These are phyloP conservation scores for Apiospora phragmitis DNA, from an alignment of 2,329 filamentous ascomycete species.

Conservation along the genomic window DNA sequence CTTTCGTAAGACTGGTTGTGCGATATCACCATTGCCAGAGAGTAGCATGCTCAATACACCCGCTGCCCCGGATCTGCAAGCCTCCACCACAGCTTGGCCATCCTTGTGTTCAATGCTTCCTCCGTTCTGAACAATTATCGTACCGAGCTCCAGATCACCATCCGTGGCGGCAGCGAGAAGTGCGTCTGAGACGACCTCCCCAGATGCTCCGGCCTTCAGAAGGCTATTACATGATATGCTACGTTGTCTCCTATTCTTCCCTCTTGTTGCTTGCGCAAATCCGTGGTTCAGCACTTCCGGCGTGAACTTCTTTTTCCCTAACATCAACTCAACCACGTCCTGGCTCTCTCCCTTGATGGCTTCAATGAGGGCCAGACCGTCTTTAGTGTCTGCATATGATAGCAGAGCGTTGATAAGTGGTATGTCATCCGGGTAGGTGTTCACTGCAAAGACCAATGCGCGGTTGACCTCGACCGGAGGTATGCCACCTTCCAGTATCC, in stretches of 20 bases:
- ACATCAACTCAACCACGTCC: slow-evolving; percentile 48
- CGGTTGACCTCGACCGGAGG: slow-evolving; percentile 48
- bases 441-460: slow-evolving; percentile 52
- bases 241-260: slow-evolving; percentile 40
- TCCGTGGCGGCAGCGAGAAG: slow-evolving; percentile 53
- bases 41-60: slow-evolving; percentile 53
- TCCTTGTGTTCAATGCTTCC: slow-evolving; percentile 51
- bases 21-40: slow-evolving; percentile 38
- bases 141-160: slow-evolving; percentile 52
- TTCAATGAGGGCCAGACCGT: slow-evolving; percentile 49
- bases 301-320: slow-evolving; percentile 41
- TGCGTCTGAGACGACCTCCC: slow-evolving; percentile 47
- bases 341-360: slow-evolving; percentile 46
- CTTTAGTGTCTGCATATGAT: slow-evolving; percentile 47
- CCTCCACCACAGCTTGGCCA: slow-evolving; percentile 55
- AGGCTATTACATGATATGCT: slow-evolving; percentile 46
- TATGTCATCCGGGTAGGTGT: slow-evolving; percentile 47
- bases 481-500: slow-evolving; percentile 51
- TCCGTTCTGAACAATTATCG: slow-evolving; percentile 51
- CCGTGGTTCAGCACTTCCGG: slow-evolving; percentile 40
- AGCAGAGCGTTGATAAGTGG: slow-evolving; percentile 48
- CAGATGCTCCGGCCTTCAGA: slow-evolving; percentile 46
- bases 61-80: slow-evolving; percentile 50
- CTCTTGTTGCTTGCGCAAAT: slow-evolving; percentile 44
- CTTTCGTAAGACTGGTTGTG: slow-evolving; percentile 44